Conservation (phyloP, 148 eudicot species). For the Arctostaphylos glauca region DNA sequence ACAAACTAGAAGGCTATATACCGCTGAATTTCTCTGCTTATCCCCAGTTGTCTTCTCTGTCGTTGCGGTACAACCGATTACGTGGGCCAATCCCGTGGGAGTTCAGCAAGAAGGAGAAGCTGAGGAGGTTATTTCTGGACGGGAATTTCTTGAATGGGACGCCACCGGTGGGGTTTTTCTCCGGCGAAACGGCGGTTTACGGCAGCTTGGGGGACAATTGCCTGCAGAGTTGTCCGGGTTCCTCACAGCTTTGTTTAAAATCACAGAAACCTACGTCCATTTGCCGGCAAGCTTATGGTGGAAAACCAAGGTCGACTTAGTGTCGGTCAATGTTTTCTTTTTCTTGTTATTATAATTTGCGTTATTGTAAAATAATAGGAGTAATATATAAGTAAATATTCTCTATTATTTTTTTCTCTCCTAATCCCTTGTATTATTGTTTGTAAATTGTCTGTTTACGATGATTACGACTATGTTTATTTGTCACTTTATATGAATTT, state of each 20-base stretch:
- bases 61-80: slow-evolving; percentile 58
- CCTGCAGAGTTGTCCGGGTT: slow-evolving; percentile 50
- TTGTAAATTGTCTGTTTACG: too few species aligned
- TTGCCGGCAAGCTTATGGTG: slow-evolving; percentile 65
- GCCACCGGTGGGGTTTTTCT: slow-evolving; percentile 56
- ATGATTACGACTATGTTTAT: too few species aligned
- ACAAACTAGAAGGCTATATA: slow-evolving; percentile 45
- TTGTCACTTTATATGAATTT: too few species aligned
- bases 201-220: slow-evolving; percentile 92
- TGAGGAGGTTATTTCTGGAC: slow-evolving; percentile 61
- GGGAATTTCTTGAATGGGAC: slow-evolving; percentile 75
- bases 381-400: too few species aligned
- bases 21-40: slow-evolving; percentile 46
- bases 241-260: slow-evolving; percentile 57
- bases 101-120: slow-evolving; percentile 36
- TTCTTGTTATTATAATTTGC: too few species aligned
- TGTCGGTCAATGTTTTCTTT: slow-evolving; percentile 27
- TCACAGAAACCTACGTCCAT: slow-evolving; percentile 62
- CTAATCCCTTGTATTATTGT: too few species aligned
- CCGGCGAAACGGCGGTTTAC: slow-evolving; percentile 37
- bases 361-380: too few species aligned
- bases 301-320: slow-evolving; percentile 40
- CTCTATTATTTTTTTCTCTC: too few species aligned
- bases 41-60: slow-evolving; percentile 54
- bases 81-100: slow-evolving; percentile 67